Evolutionary conservation across 805 yeast species (phyloP), one percentile per base, ranked within the genome.

Genomic region (Dipodascopsis tothii): DNA sequence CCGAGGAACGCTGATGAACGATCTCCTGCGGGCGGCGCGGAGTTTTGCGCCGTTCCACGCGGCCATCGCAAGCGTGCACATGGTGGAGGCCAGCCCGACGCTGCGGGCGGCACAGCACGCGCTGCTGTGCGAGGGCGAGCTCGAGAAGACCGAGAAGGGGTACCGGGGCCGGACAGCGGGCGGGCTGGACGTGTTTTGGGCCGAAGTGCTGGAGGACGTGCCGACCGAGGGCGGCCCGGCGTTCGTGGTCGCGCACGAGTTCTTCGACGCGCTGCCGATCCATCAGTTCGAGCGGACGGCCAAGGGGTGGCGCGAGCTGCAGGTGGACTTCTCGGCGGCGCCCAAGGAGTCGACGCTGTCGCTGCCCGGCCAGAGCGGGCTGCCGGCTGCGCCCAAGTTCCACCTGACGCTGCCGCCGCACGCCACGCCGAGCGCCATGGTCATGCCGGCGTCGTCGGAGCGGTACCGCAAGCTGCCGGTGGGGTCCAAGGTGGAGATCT

Each of bases 191-290:
- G 64, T 84, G 2, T 40, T 48, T 21, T 68, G 72, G 72, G 49
- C 44, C 33, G 64, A 56, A 25, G 41, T 52, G 21, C 44, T 62
- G 17, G 51, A 55, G 33, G 57, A 60, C 36, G 43, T 68, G n/a
- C 65, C 70, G 7, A 37, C 14, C 30, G 57, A 57, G 4, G 45
- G 38, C 3, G 36, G 54, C 20, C 69, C 84, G 35, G 81, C 82
- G 46, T 84, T 75, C 58, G 68, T 83, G 3, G 60, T 85, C 42
- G 92, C 94, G 0, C 95, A 85, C 59, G 95, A 85, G 60, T 85
- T 85, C 56, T 85, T 81, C 58, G 95, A 85, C 62, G 94, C 95
- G 0, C 65, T 85, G 44, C 94, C 95, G 0, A 78, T 85, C 20
- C 78, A 80, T 51, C 74, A 79, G 50, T 84, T 81, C 57, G 70